phyloP scores from a whole-genome alignment of 768 basidiomycete genomes.

The Collybia sordida region DNA sequence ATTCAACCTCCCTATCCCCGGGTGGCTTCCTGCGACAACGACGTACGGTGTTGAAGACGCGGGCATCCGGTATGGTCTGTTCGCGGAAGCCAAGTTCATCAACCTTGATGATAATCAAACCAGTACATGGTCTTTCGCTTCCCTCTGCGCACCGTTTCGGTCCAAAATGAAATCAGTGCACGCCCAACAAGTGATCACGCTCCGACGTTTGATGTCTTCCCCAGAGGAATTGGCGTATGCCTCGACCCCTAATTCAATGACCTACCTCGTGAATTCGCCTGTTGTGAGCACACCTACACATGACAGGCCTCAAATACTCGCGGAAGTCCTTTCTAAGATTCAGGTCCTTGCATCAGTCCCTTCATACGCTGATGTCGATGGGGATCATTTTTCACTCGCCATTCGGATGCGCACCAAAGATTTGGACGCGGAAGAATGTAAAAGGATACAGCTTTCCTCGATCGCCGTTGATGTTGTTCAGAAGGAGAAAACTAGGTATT shows the following conservation, averaged over 20 bases:
- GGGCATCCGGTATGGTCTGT: slow-evolving; percentile 66
- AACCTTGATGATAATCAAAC: slow-evolving; percentile 39
- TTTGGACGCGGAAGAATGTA: slow-evolving; percentile 46
- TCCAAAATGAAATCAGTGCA: slow-evolving; percentile 40
- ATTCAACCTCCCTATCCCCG: slow-evolving; percentile 84
- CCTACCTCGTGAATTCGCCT: slow-evolving; percentile 45
- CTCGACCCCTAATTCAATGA: slow-evolving; percentile 31
- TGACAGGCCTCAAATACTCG: slow-evolving; percentile 38
- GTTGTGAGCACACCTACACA: slow-evolving; percentile 14
- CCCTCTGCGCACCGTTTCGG: slow-evolving; percentile 57
- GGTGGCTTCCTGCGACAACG: slow-evolving; percentile 79
- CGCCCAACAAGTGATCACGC: slow-evolving; percentile 39
- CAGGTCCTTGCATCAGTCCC: slow-evolving; percentile 68
- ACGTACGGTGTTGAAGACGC: slow-evolving; percentile 47
- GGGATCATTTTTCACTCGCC: slow-evolving; percentile 49
- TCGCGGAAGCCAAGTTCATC: slow-evolving; percentile 62
- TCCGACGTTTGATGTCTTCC: slow-evolving; percentile 56
- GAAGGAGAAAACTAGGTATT: slow-evolving; percentile 63
- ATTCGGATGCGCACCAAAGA: slow-evolving; percentile 61
- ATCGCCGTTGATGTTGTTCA: slow-evolving; percentile 63
- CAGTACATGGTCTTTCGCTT: slow-evolving; percentile 44
- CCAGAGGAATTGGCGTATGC: slow-evolving; percentile 27
- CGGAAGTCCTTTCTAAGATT: slow-evolving; percentile 57
- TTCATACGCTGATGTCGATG: slow-evolving; percentile 45
- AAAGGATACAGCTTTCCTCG: slow-evolving; percentile 53